A percentile compares a stretch with the other conserved stretches of the same genome.
These are phyloP conservation scores for Digitaria exilis DNA, from an alignment of 202 grass and related monocot species.

Conservation along the genomic window DNA sequence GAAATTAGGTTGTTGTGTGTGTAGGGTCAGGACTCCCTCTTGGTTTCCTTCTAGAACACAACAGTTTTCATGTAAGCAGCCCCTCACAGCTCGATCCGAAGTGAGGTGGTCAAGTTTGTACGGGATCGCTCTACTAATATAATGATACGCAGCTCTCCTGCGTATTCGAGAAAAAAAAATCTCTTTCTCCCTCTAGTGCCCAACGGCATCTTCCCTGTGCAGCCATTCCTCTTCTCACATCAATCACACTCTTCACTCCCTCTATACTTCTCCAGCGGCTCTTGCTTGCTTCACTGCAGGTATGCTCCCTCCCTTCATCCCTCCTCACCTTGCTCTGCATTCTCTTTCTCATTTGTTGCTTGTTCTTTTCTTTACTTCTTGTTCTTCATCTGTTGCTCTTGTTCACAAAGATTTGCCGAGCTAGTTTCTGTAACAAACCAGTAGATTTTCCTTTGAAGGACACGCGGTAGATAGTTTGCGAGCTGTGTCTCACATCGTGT, in stretches of 20 bases:
- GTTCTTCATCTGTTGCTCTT: neutral
- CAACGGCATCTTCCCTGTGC: neutral
- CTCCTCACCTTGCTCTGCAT: neutral
- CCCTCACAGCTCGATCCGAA: no score
- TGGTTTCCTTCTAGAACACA: no score
- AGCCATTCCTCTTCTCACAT: neutral
- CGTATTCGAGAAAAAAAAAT: no score
- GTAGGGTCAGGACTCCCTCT: no score
- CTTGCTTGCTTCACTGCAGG: neutral
- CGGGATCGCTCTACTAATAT: no score
- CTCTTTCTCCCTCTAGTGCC: no score
- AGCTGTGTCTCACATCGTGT: neutral
- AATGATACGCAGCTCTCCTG: no score
- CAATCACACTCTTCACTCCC: neutral
- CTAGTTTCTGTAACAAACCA: neutral
- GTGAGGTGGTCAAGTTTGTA: no score
- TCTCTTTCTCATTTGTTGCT: neutral
- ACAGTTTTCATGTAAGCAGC: no score
- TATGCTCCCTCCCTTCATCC: neutral
- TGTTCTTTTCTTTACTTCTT: neutral
- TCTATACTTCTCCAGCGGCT: neutral
- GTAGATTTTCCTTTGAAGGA: neutral
- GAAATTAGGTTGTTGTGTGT: no score
- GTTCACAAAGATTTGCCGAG: neutral
- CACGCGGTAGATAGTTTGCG: neutral